Evolutionary conservation across 805 yeast species (phyloP).

Genomic region (Kazachstania psychrophila): DNA sequence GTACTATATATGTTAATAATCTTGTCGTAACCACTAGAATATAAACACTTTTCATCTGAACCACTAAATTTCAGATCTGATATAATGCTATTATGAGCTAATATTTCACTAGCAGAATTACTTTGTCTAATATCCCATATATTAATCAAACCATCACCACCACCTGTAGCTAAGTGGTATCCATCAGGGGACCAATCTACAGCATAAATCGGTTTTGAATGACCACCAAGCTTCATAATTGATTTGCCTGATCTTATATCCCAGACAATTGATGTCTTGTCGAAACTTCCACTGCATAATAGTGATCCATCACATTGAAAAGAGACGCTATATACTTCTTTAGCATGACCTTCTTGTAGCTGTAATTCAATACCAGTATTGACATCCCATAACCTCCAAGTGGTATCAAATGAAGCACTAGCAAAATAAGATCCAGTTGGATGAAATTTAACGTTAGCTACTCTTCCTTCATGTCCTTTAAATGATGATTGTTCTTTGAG

Average conservation of each 20-base stretch:
- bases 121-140: constrained; percentile 74
- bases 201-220: constrained; percentile 60
- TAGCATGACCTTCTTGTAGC: constrained; percentile 80
- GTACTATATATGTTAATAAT: constrained; percentile 51
- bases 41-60: constrained; percentile 39
- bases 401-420: constrained; percentile 70
- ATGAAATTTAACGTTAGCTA: constrained; percentile 54
- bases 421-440: constrained; percentile 51
- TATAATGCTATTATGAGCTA: constrained; percentile 68
- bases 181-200: constrained; percentile 74
- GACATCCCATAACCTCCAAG: constrained; percentile 86
- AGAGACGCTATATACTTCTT: constrained; percentile 52
- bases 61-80: constrained; percentile 52
- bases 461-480: constrained; percentile 46
- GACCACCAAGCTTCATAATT: constrained; percentile 52
- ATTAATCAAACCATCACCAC: constrained; percentile 71
- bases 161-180: constrained; percentile 66
- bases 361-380: constrained; percentile 40
- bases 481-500: constrained; percentile 19
- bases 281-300: constrained; percentile 68
- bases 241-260: constrained; percentile 73
- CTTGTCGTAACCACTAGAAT: constrained; percentile 66
- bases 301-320: constrained; percentile 75
- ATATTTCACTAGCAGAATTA: constrained; percentile 33
- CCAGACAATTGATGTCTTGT: constrained; percentile 69